Evolutionary conservation across 345 rosid species (phyloP).

Genomic region (Gossypioides kirkii): DNA sequence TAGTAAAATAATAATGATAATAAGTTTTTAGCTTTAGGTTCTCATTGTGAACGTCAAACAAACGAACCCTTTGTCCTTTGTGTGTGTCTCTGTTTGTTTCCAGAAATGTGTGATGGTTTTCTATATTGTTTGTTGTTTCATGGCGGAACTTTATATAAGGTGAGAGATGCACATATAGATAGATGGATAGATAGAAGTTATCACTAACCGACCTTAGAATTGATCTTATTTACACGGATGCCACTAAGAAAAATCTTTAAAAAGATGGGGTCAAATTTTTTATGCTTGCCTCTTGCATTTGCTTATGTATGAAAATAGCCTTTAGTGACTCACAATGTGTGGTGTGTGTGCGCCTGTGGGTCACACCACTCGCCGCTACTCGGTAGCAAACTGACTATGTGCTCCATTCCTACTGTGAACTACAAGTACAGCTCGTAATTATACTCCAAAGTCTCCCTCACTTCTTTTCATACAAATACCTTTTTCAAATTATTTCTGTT

Average conservation of each 20-base stretch:
- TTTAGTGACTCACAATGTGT: neutral
- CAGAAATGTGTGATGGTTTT: neutral
- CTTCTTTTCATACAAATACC: too few species aligned
- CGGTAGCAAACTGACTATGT: neutral
- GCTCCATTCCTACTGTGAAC: too few species aligned
- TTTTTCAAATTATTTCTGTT: too few species aligned
- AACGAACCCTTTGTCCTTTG: neutral
- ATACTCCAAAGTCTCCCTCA: too few species aligned
- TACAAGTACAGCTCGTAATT: too few species aligned
- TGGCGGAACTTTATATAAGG: too few species aligned
- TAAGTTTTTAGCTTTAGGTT: too few species aligned
- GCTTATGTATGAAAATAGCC: neutral
- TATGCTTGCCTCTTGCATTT: too few species aligned
- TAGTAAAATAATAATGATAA: neutral
- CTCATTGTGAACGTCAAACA: neutral
- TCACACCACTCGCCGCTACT: neutral
- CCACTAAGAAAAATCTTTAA: neutral
- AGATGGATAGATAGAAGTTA: neutral
- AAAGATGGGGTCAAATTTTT: too few species aligned
- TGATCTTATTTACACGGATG: neutral
- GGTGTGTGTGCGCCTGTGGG: neutral
- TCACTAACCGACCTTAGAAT: neutral
- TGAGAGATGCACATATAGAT: too few species aligned
- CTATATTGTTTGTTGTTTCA: neutral
- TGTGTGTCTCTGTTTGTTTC: neutral